Base-by-base conservation (phyloP, 2,329 filamentous ascomycete genomes). In the Xylaria sp. region DNA sequence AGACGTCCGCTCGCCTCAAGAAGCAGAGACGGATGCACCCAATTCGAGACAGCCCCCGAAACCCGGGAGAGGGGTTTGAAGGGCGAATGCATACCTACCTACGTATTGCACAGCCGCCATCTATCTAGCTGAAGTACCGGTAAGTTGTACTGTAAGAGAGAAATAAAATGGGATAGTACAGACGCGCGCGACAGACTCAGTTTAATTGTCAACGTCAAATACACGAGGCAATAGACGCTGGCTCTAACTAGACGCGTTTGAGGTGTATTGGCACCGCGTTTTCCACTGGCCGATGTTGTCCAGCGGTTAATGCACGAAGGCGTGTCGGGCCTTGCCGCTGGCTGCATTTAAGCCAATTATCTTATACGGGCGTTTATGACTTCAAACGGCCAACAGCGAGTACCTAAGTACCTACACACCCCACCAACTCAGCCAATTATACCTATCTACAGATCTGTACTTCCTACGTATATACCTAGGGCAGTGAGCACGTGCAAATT, bases 281-380 rank as follows among this genome's bases (percentile, higher is more conserved):
- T 34, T 34, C 29, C 11, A 34, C 11, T 34, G 29, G 29, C 9
- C 29, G 29, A 34, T 7, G 29, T 34, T 34, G 29, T 13, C 11
- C 3, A 13, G 11, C 11, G 29, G 9, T 34, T 11, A 7, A 34
- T 7, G 8, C 29, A 13, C 29, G 11, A 13, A 34, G 5, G 16
- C 16, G 16, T 7, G 45, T 40, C 42, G 41, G 45, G 17, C 56
- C 39, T 58, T 61, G 54, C 61, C 59, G 62, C 57, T 47, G 26
- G 39, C 26, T 29, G 39, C 43, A 50, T 60, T 44, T 48, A 20
- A 41, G 48, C 63, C 63, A 66, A 66, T 66, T 57, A 55, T 59
- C 42, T 61, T 56, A 59, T 47, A 54, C 34, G 19, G n/a, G 44
- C 40, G 24, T 39, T 54, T 40, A 50, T 39, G 13, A 26, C 52